Evolutionary conservation across 352 stramenopile species (phyloP), one percentile per base, ranked within the genome.

Genomic region (Pythium pectinolyticum): DNA sequence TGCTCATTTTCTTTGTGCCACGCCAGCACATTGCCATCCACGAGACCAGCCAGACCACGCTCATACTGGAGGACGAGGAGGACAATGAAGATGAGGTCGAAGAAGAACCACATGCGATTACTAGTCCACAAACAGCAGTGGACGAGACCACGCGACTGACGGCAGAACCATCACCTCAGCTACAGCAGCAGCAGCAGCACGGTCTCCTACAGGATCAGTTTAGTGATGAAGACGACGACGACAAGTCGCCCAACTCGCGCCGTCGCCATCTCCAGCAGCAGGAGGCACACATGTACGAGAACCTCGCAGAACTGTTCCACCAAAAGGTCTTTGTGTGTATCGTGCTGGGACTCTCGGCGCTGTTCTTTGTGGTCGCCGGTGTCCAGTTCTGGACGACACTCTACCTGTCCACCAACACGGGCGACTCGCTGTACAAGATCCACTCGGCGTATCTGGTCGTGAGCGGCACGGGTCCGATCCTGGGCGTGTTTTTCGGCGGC

Each of bases 351-450:
- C 71, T 94, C 30, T 94, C 85, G 17, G 80, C 82, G 45, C 72
- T 94, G 31, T 94, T 92, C 69, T 94, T 91, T 60, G 84, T 92
- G 31, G 85, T 94, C 22, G 77, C 85, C 0, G 83, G 83, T 22
- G 70, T 94, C 45, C 85, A 94, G 58, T 92, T 91, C 66, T 94
- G 85, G 85, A 91, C 85, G 9, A 94, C 85, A 57, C 73, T 90
- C 25, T 94, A 89, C 62, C 72, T 94, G 48, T 84, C 84, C 54
- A 93, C 84, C 24, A 92, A 92, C 67, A 91, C 82, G 15, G 54
- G 75, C 20, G 84, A 91, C 65, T 93, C 84, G 30, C 69, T 88
- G 30, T 90, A 90, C 73, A 61, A 82, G 50, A 92, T 94, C 64
- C 84, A 94, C 55, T 50, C 80, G 35, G 57, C 83, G 31, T 94